Evolutionary conservation across 441 rosid species (phyloP), one percentile per base, ranked within the genome.

Genomic region (Erodium texanum): DNA sequence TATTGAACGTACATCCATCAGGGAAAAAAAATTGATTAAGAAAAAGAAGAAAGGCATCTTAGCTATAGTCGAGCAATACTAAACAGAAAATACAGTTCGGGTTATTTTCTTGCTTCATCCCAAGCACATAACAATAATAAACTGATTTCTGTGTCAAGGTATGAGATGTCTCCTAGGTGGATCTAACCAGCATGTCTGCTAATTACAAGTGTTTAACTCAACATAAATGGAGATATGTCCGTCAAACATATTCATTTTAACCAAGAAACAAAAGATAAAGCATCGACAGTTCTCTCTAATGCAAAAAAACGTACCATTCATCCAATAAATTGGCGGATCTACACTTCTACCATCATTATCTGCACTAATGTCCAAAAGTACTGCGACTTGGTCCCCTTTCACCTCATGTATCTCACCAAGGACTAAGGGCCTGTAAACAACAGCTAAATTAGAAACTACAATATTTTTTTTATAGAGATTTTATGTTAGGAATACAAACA

Each of bases 351-450:
- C 20, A 56, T 19, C 62, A 18, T 18, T 4, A 22, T 56, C 7
- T 56, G 22, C 62, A 11, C 62, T 18, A 56, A 10, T 56, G 23
- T 56, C 62, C 22, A 56, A 10, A 18, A 56, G 62, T 19, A 56
- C 24, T n/a, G 62, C 62, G 20, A 56, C 24, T 20, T 22, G 24
- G 62, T 56, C 62, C 12, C 18, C 62, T 9, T 56, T 56, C 24
- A 56, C 62, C 62, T 56, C 62, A 56, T 56, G 23, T 22, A 56
- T 19, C 62, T 56, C 62, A 24, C 62, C 62, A 20, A 20, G 20
- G 62, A 56, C 62, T 22, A 56, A 18, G 62, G 62, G 62, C 24
- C 62, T 56, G 62, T 24, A 56, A 56, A 56, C 23, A 56, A 7
- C 20, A 20, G 12, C 18, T 19, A 56, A 56, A 56, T 56, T 19